phyloP scores from a whole-genome alignment of 257 asterid genomes.

The Solanum gandarillasii region DNA sequence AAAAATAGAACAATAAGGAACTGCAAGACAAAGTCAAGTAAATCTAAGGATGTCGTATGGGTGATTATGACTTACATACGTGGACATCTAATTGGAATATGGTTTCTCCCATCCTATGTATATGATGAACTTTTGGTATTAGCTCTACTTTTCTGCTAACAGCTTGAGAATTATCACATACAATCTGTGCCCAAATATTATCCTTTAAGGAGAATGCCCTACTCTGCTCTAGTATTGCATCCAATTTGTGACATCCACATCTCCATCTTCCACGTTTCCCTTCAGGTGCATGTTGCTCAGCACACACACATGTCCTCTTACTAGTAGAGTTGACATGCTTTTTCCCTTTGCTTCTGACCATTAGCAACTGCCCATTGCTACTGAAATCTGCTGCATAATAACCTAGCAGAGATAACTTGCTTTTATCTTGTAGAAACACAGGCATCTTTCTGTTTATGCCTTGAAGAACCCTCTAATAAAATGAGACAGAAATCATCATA shows the following conservation, averaged over 20 bases:
- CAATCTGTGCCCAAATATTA: constrained; percentile 43
- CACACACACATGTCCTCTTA: background rate
- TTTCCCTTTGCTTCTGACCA: constrained; percentile 11
- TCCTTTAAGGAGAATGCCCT: constrained; percentile 19
- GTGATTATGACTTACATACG: constrained; percentile 84
- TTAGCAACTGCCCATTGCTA: constrained; percentile 13
- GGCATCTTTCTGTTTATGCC: constrained; percentile 54
- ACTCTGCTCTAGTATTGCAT: constrained; percentile 18
- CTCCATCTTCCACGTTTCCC: constrained; percentile 14
- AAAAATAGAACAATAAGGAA: constrained; percentile 9
- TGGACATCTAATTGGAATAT: constrained; percentile 60
- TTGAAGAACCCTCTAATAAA: constrained; percentile 41
- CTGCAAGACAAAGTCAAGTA: background rate
- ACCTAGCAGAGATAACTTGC: constrained; percentile 58
- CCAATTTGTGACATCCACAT: constrained; percentile 56
- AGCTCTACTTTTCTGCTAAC: constrained; percentile 14
- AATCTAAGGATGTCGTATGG: constrained; percentile 3
- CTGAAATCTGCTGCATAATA: constrained; percentile 26
- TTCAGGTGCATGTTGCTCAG: background rate
- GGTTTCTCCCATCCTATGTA: constrained; percentile 51
- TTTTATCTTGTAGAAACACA: constrained; percentile 46
- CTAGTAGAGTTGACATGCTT: constrained; percentile 1
- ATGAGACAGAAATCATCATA: background rate
- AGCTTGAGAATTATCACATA: constrained; percentile 16
- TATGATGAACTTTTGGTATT: constrained; percentile 61